Evolutionary conservation across 805 yeast genomes (phyloP), one percentile per base, ranked within the genome.

Genomic region (Candida tibetensis): DNA sequence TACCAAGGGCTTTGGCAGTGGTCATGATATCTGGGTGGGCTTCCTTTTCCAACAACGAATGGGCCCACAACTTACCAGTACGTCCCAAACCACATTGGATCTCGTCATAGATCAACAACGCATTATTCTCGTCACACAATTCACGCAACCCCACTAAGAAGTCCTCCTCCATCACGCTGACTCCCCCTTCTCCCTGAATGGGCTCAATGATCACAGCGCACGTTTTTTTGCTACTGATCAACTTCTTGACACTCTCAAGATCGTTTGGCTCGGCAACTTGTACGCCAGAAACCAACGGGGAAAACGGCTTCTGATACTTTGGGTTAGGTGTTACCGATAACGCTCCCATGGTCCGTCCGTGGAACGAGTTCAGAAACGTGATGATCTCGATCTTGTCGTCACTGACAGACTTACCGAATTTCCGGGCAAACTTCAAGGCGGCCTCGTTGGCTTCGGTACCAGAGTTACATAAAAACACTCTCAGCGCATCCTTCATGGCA

Each of bases 181-280:
- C 82, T 40, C 99, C 99, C 41, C 99, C 98, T 67, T 91, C 99
- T 49, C 98, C 99, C 69, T 93, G 99, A 42, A 93, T 82, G 16
- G 99, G 99, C 65, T 93, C 99, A 27, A 93, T 81, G 39, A 93
- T 93, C 21, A 93, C 93, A 37, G 90, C 99, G 51, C 95, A 87
- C 1, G 90, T 82, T 47, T 79, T 77, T 3, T 76, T 80, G 43
- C 58, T 57, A 44, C 72, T 68, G 32, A 85, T 75, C 29, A 76
- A 57, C 5, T 62, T 55, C 46, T 77, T 72, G 8, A 88, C 82
- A 16, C 83, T 72, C 33, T 67, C 74, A 28, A 82, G 67, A 51
- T 81, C 80, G 45, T 74, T 75, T 38, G 84, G 71, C 40, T 69
- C 69, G 15, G 91, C 95, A 26, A 77, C 78, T 42, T 72, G 69